Evolutionary conservation across 2,329 filamentous ascomycete species (phyloP).

Genomic region (Neofusicoccum umdonicola): DNA sequence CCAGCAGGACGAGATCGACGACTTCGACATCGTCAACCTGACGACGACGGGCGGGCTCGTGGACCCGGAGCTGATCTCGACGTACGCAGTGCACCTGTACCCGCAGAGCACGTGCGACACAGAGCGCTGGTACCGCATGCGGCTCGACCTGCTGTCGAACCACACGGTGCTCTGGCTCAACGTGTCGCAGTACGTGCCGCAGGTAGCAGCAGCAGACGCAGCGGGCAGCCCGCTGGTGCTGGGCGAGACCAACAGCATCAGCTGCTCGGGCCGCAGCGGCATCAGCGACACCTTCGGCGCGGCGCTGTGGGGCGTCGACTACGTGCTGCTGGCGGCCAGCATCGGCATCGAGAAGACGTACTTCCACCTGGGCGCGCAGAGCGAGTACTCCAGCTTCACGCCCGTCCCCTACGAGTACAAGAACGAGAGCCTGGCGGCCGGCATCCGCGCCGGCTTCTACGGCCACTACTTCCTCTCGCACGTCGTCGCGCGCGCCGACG

Average conservation of each 20-base stretch:
- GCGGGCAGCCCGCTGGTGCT: slow-evolving; percentile 23
- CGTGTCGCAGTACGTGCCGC: slow-evolving; percentile 19
- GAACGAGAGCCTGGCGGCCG: background rate
- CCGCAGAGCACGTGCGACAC: slow-evolving; percentile 17
- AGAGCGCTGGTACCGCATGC: slow-evolving; percentile 17
- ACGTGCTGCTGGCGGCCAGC: slow-evolving; percentile 21
- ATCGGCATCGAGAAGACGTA: slow-evolving; percentile 31
- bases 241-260: slow-evolving; percentile 32
- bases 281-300: slow-evolving; percentile 50
- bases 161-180: slow-evolving; percentile 21
- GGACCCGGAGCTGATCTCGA: slow-evolving; percentile 7
- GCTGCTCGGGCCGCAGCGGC: slow-evolving; percentile 27
- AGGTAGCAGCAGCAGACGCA: slow-evolving; percentile 19
- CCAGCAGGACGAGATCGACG: slow-evolving; percentile 14
- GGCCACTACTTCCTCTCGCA: slow-evolving; percentile 18
- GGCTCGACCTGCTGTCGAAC: slow-evolving; percentile 21
- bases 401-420: slow-evolving; percentile 11
- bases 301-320: slow-evolving; percentile 54
- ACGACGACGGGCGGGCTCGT: slow-evolving; percentile 18
- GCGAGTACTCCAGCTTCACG: slow-evolving; percentile 20
- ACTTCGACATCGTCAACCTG: slow-evolving; percentile 21
- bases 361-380: slow-evolving; percentile 51
- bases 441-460: slow-evolving; percentile 15
- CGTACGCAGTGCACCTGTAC: slow-evolving; percentile 12
- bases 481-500: background rate